Evolutionary conservation across 768 basidiomycete species (phyloP), one percentile per base, ranked within the genome.

Genomic region (Amanita exitialis): DNA sequence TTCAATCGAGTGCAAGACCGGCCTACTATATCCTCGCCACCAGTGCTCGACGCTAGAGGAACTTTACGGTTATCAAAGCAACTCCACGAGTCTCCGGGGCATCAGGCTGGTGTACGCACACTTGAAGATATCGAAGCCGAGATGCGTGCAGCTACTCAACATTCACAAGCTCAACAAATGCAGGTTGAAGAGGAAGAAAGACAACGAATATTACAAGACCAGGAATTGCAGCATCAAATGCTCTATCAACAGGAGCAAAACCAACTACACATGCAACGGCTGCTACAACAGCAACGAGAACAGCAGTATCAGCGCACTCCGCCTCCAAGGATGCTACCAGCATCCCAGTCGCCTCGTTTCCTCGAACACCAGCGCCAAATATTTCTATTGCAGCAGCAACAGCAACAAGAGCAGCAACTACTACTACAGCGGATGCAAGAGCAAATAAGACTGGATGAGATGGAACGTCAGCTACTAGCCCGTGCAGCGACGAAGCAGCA

Each of bases 111-210:
- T 32, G 71, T 74, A 8, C 79, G 80, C 16, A 90, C 87, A 0
- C 62, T 91, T 23, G 82, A 87, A 56, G 90, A 92, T 56, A 83
- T 92, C 53, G 90, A 92, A 59, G 78, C 81, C 3, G 90, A 92
- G 64, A 88, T 90, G 86, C 74, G 75, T n/a, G 74, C 75, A 6
- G 75, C 73, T 20, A 78, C 79, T 25, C 73, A 78, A 47, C 73
- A 77, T 53, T 62, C 60, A 49, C 60, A 61, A 49, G 25, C 56
- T 39, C 71, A 73, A 42, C 69, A 76, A 53, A 72, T 75, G 39
- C 57, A 60, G 37, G 45, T 61, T 44, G 66, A 46, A 20, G 36
- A 52, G 6, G 44, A 52, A 16, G 36, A 47, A 34, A 16, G 46
- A 28, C 51, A 52, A 23, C 44, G 62, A 20, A 45, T 60, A 43